phyloP scores from a whole-genome alignment of 2,329 filamentous ascomycete genomes.

The Fusarium sp. region DNA sequence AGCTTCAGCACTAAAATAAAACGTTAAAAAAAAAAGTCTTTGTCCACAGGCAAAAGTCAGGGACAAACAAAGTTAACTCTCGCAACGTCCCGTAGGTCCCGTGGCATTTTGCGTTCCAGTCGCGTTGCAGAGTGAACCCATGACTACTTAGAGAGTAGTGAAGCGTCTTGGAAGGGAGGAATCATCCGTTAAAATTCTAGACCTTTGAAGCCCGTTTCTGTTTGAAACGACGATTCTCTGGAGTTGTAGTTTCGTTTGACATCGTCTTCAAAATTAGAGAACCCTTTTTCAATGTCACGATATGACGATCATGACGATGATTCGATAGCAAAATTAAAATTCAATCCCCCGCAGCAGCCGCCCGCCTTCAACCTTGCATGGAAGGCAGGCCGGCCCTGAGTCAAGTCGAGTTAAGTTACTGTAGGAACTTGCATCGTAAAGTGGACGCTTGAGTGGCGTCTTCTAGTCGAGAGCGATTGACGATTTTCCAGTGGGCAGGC shows the following conservation, averaged over 20 bases:
- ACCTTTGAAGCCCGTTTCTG: constrained; percentile 15
- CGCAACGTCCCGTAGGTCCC: constrained; percentile 41
- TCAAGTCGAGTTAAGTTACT: constrained; percentile 16
- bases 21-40: constrained; percentile 26
- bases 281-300: not conserved
- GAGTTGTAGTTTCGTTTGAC: constrained; percentile 4
- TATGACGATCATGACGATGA: constrained; percentile 18
- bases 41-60: constrained; percentile 7
- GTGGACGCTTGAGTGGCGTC: constrained; percentile 35
- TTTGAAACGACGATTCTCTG: constrained; percentile 15
- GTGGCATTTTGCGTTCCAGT: constrained; percentile 35
- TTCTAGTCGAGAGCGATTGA: constrained; percentile 24
- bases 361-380: constrained; percentile 5
- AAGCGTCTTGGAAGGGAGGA: constrained; percentile 16
- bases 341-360: constrained; percentile 31
- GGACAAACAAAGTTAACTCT: constrained; percentile 22
- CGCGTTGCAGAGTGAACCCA: constrained; percentile 28
- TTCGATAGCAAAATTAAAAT: constrained; percentile 3
- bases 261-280: not conserved
- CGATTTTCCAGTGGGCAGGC: constrained; percentile 28
- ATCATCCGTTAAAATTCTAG: constrained; percentile 17
- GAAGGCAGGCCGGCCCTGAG: constrained; percentile 1
- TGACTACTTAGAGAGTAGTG: not conserved
- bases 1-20: constrained; percentile 33
- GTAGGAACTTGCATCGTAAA: constrained; percentile 14